Conservation (phyloP, 2,329 filamentous ascomycete species). For the Aureobasidium lini region DNA sequence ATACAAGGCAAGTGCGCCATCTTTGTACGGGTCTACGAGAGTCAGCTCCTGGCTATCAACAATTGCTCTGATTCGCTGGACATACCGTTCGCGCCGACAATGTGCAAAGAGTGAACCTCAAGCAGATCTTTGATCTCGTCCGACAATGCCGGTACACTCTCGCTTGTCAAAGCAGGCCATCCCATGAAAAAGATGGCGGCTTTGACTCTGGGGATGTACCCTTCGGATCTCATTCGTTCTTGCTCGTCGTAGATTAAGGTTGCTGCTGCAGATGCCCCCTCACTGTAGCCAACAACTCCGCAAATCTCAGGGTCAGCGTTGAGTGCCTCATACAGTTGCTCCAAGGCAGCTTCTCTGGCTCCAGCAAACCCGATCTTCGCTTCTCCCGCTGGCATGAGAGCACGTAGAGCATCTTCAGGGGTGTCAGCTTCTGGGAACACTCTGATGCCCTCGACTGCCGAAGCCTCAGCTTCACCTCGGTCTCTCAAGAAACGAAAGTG, state of each 20-base stretch:
- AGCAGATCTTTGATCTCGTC: not conserved
- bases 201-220: not conserved
- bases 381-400: not conserved
- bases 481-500: constrained; percentile 5
- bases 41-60: not conserved
- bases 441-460: not conserved
- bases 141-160: not conserved
- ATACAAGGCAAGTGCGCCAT: constrained; percentile 5
- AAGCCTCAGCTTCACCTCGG: not conserved
- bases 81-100: constrained; percentile 1
- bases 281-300: not conserved
- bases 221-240: not conserved
- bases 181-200: constrained; percentile 2
- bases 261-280: not conserved
- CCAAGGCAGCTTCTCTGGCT: not conserved
- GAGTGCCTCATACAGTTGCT: not conserved
- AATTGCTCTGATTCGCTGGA: too few species aligned
- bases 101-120: not conserved
- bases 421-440: constrained; percentile 5
- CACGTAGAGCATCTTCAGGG: not conserved
- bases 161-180: not conserved
- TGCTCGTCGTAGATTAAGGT: constrained; percentile 1
- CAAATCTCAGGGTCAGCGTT: not conserved
- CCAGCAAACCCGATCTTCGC: not conserved
- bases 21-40: not conserved